Base-by-base conservation (phyloP, 2,329 filamentous ascomycete species). In the Neoarthrinium moseri region DNA sequence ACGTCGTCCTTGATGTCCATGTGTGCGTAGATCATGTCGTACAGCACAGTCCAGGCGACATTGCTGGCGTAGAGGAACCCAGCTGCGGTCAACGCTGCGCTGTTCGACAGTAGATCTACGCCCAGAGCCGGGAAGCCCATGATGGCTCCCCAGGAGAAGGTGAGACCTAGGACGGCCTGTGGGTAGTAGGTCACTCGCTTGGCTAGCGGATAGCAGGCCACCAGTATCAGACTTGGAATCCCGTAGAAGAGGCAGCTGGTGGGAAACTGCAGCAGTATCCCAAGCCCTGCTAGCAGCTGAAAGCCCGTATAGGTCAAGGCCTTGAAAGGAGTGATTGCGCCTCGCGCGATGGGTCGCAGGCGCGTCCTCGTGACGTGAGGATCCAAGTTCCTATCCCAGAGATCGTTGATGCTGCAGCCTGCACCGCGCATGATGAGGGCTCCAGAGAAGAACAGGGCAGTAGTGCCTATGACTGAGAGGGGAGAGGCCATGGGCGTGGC, bases 1-100 rank as follows among this genome's bases (percentile, higher is more conserved):
- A 76, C 83, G 60, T 95, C 90, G 56, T 95, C 89, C 59, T 85
- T 85, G 64, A 92, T 86, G 58, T 95, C 90, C 84, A 94, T 92
- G 63, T 95, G 90, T 12, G 90, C 90, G 65, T 95, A 95, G 24
- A 95, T 90, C 82, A 94, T 95, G 64, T 95, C 90, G 64, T 95
- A 95, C 30, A 95, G 69, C 21, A 95, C 78, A 0, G 89, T 95
- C 91, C 91, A 95, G 3, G 88, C 83, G 20, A 94, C 75, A 56
- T 91, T 94, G 34, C 86, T 90, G 10, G 78, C 70, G 62, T 95
- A 95, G 39, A 95, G 70, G 47, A 80, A 80, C 3, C 75, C 80
- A 1, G 87, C 87, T 2, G 86, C 83, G 4, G 76, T 72, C 47
- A 89, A 62, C 3, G 87, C 86, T 1, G 79, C 66, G 18, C 69